A percentile compares a stretch with the other conserved stretches of the same genome.
These are phyloP conservation scores for Amylostereum chailletii DNA, from an alignment of 1,284 basidiomycete species.

Conservation along the genomic window DNA sequence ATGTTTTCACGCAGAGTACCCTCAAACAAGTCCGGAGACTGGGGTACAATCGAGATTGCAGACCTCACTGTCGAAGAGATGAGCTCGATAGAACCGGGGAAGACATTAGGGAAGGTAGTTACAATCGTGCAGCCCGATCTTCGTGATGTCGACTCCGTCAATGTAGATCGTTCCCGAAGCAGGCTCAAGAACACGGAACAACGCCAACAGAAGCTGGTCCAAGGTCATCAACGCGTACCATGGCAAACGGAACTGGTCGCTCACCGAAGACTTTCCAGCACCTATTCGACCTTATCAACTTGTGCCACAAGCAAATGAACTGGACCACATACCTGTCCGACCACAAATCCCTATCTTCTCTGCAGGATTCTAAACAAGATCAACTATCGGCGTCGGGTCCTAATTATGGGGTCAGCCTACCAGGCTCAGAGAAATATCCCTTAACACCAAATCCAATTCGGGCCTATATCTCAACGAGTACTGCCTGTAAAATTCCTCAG, in stretches of 20 bases:
- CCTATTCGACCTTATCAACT: slow-evolving; percentile 19
- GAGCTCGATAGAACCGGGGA: not conserved
- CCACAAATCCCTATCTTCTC: slow-evolving; percentile 86
- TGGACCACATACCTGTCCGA: slow-evolving; percentile 45
- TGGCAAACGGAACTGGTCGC: slow-evolving; percentile 15
- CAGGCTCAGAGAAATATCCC: slow-evolving; percentile 61
- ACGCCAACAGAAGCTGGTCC: slow-evolving; percentile 45
- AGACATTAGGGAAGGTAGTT: slow-evolving; percentile 18
- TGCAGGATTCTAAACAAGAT: slow-evolving; percentile 43
- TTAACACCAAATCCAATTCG: slow-evolving; percentile 73
- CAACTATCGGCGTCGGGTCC: slow-evolving; percentile 13
- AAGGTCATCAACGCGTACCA: not conserved
- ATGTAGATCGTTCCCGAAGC: slow-evolving; percentile 72
- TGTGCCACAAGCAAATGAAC: too few species aligned
- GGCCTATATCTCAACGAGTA: slow-evolving; percentile 82
- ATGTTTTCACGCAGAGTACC: slow-evolving; percentile 83
- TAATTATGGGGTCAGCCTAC: slow-evolving; percentile 26
- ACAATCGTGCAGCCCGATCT: slow-evolving; percentile 78
- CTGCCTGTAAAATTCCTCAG: slow-evolving; percentile 28
- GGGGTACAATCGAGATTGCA: slow-evolving; percentile 85
- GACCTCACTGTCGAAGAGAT: slow-evolving; percentile 45
- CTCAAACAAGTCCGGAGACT: slow-evolving; percentile 76
- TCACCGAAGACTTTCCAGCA: slow-evolving; percentile 84
- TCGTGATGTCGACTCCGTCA: slow-evolving; percentile 78
- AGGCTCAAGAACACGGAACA: slow-evolving; percentile 83